Conservation (phyloP, 139 green algal species). For the Chlamydomonas eustigma region DNA sequence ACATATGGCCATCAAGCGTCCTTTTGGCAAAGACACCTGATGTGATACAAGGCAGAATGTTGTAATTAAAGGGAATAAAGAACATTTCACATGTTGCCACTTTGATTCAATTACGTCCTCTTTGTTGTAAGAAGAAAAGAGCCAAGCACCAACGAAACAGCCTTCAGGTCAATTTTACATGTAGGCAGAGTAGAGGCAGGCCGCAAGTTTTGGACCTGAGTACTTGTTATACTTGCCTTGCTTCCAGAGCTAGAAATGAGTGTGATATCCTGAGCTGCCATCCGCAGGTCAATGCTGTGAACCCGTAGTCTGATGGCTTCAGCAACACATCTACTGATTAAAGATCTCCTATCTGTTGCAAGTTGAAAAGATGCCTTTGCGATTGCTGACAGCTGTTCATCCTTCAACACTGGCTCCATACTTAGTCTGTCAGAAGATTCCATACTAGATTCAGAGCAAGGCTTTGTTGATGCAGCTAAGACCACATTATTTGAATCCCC, state of each 20-base stretch:
- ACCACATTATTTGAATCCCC: too few species aligned
- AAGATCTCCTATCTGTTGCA: slow-evolving; percentile 1
- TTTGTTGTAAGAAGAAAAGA: too few species aligned
- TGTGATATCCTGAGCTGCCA: slow-evolving; percentile 30
- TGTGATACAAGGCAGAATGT: too few species aligned
- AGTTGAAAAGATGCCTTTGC: neutral
- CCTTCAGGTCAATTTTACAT: too few species aligned
- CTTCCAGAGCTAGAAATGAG: neutral
- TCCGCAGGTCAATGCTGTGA: slow-evolving; percentile 56
- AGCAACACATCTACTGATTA: slow-evolving; percentile 21
- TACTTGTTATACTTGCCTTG: slow-evolving; percentile 1
- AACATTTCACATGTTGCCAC: too few species aligned
- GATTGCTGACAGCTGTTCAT: neutral
- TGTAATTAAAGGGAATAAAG: too few species aligned
- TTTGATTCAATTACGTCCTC: too few species aligned
- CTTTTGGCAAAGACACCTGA: slow-evolving; percentile 36
- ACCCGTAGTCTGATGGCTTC: slow-evolving; percentile 58
- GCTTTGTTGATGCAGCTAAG: neutral
- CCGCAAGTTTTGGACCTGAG: too few species aligned
- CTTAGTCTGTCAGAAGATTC: too few species aligned
- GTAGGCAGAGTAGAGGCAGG: too few species aligned
- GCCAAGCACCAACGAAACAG: too few species aligned
- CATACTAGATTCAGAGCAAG: neutral
- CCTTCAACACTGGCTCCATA: too few species aligned
- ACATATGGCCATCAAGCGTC: slow-evolving; percentile 59